Conservation (phyloP, 306 rosid genomes). For the Oxytropis ochrocephala region DNA sequence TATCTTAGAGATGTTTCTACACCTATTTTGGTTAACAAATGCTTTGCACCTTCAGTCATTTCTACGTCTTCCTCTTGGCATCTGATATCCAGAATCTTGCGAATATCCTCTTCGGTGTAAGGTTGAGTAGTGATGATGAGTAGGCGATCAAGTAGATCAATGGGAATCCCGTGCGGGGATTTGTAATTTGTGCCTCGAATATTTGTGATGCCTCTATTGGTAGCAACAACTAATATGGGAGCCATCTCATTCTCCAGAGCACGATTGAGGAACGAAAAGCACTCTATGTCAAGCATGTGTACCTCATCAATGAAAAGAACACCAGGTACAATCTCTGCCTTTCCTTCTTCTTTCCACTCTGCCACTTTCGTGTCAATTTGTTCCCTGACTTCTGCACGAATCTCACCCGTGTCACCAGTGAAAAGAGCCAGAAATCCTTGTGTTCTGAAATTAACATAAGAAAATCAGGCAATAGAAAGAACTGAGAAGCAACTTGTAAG, state of each 20-base stretch:
- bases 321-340: constrained; percentile 96
- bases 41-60: constrained; percentile 82
- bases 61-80: constrained; percentile 94
- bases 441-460: constrained; percentile 46
- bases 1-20: constrained; percentile 89
- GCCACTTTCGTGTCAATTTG: constrained; percentile 99
- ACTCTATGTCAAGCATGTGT: constrained; percentile 96
- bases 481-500: background rate
- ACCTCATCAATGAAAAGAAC: constrained; percentile 96
- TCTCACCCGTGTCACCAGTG: constrained; percentile 98
- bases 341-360: constrained; percentile 98
- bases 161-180: constrained; percentile 96
- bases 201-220: constrained; percentile 90
- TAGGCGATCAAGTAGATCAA: constrained; percentile 86
- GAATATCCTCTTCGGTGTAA: constrained; percentile 70
- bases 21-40: constrained; percentile 81
- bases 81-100: constrained; percentile 79
- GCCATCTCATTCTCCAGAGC: constrained; percentile 97
- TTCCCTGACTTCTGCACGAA: constrained; percentile 96
- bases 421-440: constrained; percentile 96
- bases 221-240: constrained; percentile 91
- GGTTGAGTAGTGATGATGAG: constrained; percentile 93
- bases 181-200: constrained; percentile 93
- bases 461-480: constrained; percentile 17
- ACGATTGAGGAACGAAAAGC: constrained; percentile 90